Base-by-base conservation (phyloP, 495 filamentous ascomycete genomes). In the Penicillium riverlandense region DNA sequence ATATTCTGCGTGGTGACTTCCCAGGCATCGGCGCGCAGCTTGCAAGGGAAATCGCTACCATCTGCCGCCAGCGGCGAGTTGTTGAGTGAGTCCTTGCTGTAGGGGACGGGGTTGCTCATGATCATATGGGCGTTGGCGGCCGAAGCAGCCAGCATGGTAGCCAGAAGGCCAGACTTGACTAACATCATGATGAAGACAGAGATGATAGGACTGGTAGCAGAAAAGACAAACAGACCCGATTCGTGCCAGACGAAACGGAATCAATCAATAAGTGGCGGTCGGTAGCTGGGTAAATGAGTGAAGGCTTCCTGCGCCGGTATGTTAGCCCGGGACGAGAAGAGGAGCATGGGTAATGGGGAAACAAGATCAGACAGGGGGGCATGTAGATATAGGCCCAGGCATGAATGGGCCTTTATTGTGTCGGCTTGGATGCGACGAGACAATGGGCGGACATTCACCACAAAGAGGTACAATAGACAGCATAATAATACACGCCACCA, bases 21-120 rank as follows among this genome's bases (percentile, higher is more conserved):
- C 50, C 52, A 70, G 35, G 47, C 45, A 30, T 44, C 38, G 33
- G 22, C n/a, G 7, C 62, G 55, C 13, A 57, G 42, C 63, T 92
- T 86, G 77, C 91, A 96, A 0, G 91, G 90, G 59, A 80, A 97
- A 62, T 95, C 74, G 32, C 57, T 66, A 10, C 85, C 85, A 22
- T 69, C 54, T 0, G 64, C 69, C 6, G 45, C 47, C 12, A 94
- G 69, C 11, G 92, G 89, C 4, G 72, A 66, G 52, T 78, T 82
- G 57, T 75, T 73, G 33, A 79, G 70, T 4, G 49, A 62, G 40
- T 53, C 56, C 32, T 61, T 55, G 47, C 67, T 66, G 49, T 77
- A 95, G 1, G 90, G 89, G 30, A 74, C 67, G 0, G 91, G 90
- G 8, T 51, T 67, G 36, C 52, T 65, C 79, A 96, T 83, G 27